Base-by-base conservation (phyloP, 75 land plant genomes). In the Pseudotsuga menziesii region DNA sequence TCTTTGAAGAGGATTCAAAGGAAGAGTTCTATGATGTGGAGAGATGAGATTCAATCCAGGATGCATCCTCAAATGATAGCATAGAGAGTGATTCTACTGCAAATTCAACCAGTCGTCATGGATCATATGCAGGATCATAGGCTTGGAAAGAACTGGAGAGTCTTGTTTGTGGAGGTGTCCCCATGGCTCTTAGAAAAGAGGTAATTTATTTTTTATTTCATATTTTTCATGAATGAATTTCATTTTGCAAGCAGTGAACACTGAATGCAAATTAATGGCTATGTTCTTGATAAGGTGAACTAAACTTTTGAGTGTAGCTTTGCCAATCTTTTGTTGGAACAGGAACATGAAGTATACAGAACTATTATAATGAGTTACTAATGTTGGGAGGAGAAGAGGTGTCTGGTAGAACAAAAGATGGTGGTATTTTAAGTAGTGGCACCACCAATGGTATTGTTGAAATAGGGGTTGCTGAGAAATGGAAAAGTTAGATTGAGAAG, bases 291-390 rank as follows among this genome's bases (percentile, higher is more conserved):
- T 8, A 73, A 55, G 25, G 35, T 52, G 56, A 32, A 52, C 76
- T 70, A 11, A 0, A 7, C 54, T 74, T 72, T 57, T 52, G 23
- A 72, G 62, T 79, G 72, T 90, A 97, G 99, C 82, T 97, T 16
- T 97, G 99, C 98, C 99, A 97, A 85, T 92, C 98, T 7, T 97
- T 97, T 85, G 98, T 95, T 36, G 98, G 99, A 61, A 89, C 94
- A 19, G 93, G 80, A 60, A 75, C 83, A 25, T 89, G 98, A 1
- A 89, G 90, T 55, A 78, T 83, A 39, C 89, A 89, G 23, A 94
- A 86, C 20, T 88, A 95, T 69, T 97, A 97, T 59, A 77, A 88
- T n/a, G 84, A 91, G 23, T 77, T 96, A 29, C 90, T 92, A 5
- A 75, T 80, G 76, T 4, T 80, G 54, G 84, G 85, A 61, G 76